These are phyloP conservation scores for Wickerhamiella qilinensis DNA, from an alignment of 805 yeast genomes.

Conservation along the genomic window DNA sequence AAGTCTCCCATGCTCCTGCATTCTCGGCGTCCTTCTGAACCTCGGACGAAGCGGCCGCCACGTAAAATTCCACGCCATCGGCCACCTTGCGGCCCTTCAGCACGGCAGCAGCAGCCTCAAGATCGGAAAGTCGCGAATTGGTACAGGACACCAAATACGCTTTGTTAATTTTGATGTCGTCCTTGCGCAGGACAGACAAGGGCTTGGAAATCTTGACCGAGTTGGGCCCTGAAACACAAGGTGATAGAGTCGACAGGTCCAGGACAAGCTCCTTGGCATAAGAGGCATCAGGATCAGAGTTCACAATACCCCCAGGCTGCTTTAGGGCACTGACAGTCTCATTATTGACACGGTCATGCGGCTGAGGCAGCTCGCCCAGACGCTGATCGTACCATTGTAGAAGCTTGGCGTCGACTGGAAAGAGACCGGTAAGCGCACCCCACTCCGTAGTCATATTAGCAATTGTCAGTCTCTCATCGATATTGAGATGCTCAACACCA, in stretches of 20 bases:
- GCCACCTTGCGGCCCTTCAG: slow-evolving; percentile 72
- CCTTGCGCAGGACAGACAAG: slow-evolving; percentile 51
- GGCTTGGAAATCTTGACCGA: slow-evolving; percentile 85
- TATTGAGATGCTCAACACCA: slow-evolving; percentile 16
- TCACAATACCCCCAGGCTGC: slow-evolving; percentile 26
- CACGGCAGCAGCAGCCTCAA: slow-evolving; percentile 85
- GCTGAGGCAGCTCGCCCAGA: slow-evolving; percentile 38
- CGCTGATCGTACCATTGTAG: slow-evolving; percentile 65
- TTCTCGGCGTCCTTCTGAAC: slow-evolving; percentile 88
- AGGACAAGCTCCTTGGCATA: slow-evolving; percentile 80
- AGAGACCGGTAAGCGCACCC: slow-evolving; percentile 95
- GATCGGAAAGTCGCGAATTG: slow-evolving; percentile 82
- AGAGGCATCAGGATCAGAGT: slow-evolving; percentile 59
- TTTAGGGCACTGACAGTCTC: slow-evolving; percentile 39
- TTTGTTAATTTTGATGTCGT: slow-evolving; percentile 69
- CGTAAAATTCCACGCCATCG: slow-evolving; percentile 82
- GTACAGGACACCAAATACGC: slow-evolving; percentile 98
- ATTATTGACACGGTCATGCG: slow-evolving; percentile 70
- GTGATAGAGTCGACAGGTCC: slow-evolving; percentile 67
- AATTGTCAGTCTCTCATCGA: slow-evolving; percentile 42
- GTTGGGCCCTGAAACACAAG: slow-evolving; percentile 91
- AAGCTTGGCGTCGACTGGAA: slow-evolving; percentile 82
- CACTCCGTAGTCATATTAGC: slow-evolving; percentile 91
- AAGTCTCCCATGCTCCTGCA: slow-evolving; percentile 80
- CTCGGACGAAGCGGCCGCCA: slow-evolving; percentile 91